Evolutionary conservation across 2,329 filamentous ascomycete genomes (phyloP).

Genomic region (Xylaria sp.): DNA sequence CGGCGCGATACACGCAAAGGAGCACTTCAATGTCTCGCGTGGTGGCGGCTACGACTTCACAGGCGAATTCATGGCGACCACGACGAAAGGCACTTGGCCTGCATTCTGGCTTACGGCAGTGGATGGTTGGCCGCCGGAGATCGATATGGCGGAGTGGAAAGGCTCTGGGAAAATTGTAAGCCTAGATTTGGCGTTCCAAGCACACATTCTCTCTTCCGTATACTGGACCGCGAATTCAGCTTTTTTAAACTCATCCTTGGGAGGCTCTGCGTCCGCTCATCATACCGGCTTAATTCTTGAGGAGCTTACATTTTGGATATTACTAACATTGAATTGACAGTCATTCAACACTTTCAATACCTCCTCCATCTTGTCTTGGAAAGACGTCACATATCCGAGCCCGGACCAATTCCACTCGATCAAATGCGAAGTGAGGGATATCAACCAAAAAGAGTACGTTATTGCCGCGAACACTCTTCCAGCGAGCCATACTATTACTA

Average conservation of each 20-base stretch:
- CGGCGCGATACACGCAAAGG: slow-evolving; percentile 56
- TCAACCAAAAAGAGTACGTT: slow-evolving; percentile 59
- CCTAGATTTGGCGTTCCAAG: neutral
- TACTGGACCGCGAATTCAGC: neutral
- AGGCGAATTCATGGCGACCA: slow-evolving; percentile 56
- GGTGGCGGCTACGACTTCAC: slow-evolving; percentile 57
- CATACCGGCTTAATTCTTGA: neutral
- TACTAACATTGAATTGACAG: slow-evolving; percentile 17
- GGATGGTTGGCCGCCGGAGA: slow-evolving; percentile 67
- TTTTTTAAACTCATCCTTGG: neutral
- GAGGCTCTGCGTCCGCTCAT: neutral
- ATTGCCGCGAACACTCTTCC: neutral
- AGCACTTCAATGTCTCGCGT: slow-evolving; percentile 53
- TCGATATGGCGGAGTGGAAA: slow-evolving; percentile 71
- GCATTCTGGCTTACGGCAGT: slow-evolving; percentile 69
- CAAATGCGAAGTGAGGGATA: slow-evolving; percentile 61
- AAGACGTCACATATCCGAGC: slow-evolving; percentile 60
- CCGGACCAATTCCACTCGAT: slow-evolving; percentile 62
- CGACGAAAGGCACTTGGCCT: slow-evolving; percentile 63
- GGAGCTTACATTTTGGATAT: neutral
- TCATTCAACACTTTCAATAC: slow-evolving; percentile 63
- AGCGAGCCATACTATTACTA: no score
- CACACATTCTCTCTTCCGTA: neutral
- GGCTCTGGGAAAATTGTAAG: slow-evolving; percentile 61
- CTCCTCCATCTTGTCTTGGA: slow-evolving; percentile 56